A percentile compares a stretch with the other conserved stretches of the same genome.
phyloP scores from a whole-genome alignment of 2,329 filamentous ascomycete genomes.

The Verticillium albo-atrum region DNA sequence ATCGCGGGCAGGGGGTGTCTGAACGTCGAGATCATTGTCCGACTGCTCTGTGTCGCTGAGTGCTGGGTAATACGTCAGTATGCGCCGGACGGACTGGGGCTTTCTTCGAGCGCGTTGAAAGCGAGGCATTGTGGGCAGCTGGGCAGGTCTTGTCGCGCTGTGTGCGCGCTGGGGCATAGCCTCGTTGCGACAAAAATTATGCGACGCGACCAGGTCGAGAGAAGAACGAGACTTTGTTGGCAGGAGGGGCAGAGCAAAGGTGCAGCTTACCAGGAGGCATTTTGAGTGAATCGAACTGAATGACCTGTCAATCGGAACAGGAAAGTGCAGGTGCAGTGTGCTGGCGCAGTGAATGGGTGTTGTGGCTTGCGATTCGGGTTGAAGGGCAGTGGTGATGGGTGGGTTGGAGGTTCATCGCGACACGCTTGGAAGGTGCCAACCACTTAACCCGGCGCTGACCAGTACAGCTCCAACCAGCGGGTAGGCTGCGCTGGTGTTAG shows the following conservation, averaged over 20 bases:
- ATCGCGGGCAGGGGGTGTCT: conserved; percentile 15
- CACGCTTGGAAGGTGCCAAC: neutral
- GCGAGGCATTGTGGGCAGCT: neutral
- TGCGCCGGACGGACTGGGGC: neutral
- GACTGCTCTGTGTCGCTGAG: conserved; percentile 31
- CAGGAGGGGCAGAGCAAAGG: neutral
- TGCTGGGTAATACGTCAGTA: conserved; percentile 18
- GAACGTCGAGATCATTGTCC: conserved; percentile 12
- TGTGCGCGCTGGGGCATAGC: neutral
- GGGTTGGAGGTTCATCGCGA: neutral
- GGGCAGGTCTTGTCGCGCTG: neutral
- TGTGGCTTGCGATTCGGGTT: neutral
- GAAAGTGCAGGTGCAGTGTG: neutral
- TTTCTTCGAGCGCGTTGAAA: neutral
- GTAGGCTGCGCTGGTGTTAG: neutral
- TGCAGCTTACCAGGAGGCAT: conserved; percentile 12
- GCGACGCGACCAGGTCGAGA: neutral
- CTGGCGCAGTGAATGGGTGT: neutral
- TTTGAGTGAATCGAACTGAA: neutral
- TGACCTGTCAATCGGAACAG: neutral
- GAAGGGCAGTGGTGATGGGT: neutral
- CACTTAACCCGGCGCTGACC: no score
- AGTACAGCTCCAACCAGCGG: neutral
- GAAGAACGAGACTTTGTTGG: neutral
- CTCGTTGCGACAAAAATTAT: neutral